Base-by-base conservation (phyloP, 139 green algal species). In the Coelastrella sp. region DNA sequence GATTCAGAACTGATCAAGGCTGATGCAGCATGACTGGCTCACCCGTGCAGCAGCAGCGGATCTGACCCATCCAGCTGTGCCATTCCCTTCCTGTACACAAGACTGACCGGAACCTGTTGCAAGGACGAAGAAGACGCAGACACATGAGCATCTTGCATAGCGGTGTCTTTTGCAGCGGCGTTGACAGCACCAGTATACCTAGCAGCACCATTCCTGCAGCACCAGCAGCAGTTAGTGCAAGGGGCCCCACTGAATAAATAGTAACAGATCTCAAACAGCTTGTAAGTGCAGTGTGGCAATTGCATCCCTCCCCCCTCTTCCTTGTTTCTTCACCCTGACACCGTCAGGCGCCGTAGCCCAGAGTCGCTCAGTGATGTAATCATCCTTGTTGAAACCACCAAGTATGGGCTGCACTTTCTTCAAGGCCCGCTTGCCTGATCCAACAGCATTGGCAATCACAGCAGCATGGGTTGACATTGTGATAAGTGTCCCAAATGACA, bases 331-430 rank as follows among this genome's bases (percentile, higher is more conserved):
- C 8, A 85, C 76, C 56, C 85, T n/a, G 11, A 89, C 90, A 24
- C 94, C 95, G 81, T 99, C 96, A 7, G 82, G 70, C 1, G 96
- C 96, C 5, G 88, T 93, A 6, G 96, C 97, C 97, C 95, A 98
- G 76, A 97, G 90, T 1, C 97, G 90, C 87, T 97, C 82, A 1
- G 95, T 98, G 58, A 78, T 83, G 92, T 99, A 99, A 15, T 94
- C 91, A 35, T 90, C 79, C 27, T 90, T 82, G 88, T 97, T 94
- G 90, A 98, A 99, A 66, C 95, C 96, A 7, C 96, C 96, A 63
- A 97, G 93, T 88, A 99, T 96, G 9, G 95, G 93, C 78, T 95
- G 89, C 83, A 98, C 95, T 90, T 98, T 98, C 92, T 97, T 97
- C 5, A 85, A 93, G 66, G 89, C 85, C 25, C 92, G 80, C 79